Evolutionary conservation across 2,329 filamentous ascomycete species (phyloP).

Genomic region (Nigrospora oryzae): DNA sequence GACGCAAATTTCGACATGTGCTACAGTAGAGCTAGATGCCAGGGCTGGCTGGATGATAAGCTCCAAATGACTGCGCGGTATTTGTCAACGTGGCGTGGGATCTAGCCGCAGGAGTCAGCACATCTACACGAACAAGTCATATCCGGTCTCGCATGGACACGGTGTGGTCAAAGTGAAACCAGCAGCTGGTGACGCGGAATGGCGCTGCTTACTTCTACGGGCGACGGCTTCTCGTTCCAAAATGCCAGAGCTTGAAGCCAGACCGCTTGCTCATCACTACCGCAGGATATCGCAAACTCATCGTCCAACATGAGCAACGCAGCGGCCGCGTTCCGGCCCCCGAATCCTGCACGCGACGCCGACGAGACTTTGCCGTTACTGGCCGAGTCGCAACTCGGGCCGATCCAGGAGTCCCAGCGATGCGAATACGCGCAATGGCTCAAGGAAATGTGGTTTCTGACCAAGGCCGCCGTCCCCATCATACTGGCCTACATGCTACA

Average conservation of each 20-base stretch:
- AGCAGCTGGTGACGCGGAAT: no score
- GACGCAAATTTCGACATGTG: not conserved
- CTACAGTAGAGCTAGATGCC: no score
- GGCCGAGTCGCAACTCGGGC: not conserved
- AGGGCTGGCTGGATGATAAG: not conserved
- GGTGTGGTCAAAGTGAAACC: no score
- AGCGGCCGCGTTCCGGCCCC: not conserved
- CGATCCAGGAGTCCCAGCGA: not conserved
- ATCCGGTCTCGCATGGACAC: no score
- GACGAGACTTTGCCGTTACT: not conserved
- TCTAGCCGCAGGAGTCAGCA: no score
- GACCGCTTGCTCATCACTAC: no score
- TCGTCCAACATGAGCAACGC: not conserved
- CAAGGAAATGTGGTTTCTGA: conserved; percentile 57
- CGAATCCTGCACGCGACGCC: not conserved
- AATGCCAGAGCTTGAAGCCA: no score
- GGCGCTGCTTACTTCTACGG: no score
- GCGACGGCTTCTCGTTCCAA: no score
- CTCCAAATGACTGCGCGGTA: not conserved
- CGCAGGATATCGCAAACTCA: no score
- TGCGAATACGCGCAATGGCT: conserved; percentile 29
- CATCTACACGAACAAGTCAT: no score
- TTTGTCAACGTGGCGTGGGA: no score
- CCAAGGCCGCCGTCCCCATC: conserved; percentile 65
- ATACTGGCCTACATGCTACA: conserved; percentile 81